A percentile compares a stretch with the other conserved stretches of the same genome.
These are phyloP conservation scores for Agastache rugosa DNA, from an alignment of 257 asterid species.

Conservation along the genomic window DNA sequence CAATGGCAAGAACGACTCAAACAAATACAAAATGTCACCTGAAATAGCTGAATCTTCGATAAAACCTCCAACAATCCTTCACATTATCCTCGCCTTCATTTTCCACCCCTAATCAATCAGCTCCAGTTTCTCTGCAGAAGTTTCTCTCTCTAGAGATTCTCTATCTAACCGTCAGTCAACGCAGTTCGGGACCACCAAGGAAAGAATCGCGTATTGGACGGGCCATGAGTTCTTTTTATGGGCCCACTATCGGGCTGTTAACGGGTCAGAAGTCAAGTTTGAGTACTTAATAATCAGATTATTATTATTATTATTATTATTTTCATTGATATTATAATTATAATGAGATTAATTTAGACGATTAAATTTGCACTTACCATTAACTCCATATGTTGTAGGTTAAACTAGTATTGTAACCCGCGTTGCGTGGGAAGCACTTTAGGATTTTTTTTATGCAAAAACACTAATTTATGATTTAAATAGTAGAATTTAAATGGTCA, in stretches of 20 bases:
- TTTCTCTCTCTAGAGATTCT: not conserved
- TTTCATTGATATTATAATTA: no score
- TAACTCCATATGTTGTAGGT: no score
- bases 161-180: not conserved
- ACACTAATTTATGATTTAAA: no score
- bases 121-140: not conserved
- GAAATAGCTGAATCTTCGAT: slow-evolving; percentile 11
- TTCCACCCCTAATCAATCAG: slow-evolving; percentile 7
- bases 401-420: no score
- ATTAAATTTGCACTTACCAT: no score
- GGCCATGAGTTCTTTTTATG: not conserved
- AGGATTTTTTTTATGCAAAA: no score
- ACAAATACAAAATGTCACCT: slow-evolving; percentile 11
- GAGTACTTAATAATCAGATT: no score
- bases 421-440: no score
- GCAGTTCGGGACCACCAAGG: not conserved
- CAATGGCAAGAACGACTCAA: slow-evolving; percentile 8
- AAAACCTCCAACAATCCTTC: not conserved
- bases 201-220: slow-evolving; percentile 6
- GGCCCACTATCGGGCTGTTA: not conserved
- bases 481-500: no score
- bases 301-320: no score
- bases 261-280: no score
- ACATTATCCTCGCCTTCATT: not conserved
- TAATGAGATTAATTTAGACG: no score